Evolutionary conservation across 1,139 yeast genomes (phyloP).

Genomic region (Nematodospora anomalae): DNA sequence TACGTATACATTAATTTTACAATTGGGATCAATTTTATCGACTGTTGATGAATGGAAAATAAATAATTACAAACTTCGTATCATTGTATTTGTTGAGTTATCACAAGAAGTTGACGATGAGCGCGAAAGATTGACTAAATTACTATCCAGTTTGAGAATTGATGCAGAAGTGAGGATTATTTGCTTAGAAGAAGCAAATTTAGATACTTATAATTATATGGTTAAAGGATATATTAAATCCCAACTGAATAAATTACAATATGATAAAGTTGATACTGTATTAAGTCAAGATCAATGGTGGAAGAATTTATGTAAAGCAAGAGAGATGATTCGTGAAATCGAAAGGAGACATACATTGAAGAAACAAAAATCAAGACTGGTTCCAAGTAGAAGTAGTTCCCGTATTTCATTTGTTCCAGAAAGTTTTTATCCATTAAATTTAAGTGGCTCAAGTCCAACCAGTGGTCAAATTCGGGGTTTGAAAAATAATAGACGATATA

Average conservation of each 20-base stretch:
- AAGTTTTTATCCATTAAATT: constrained; percentile 27
- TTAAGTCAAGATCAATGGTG: constrained; percentile 57
- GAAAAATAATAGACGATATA: constrained; percentile 40
- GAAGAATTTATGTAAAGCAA: constrained; percentile 60
- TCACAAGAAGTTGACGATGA: constrained; percentile 72
- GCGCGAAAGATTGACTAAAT: constrained; percentile 52
- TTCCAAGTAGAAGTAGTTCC: constrained; percentile 8
- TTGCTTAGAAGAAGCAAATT: constrained; percentile 60
- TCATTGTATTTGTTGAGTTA: constrained; percentile 86
- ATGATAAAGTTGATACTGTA: constrained; percentile 31
- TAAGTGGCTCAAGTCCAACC: constrained; percentile 20
- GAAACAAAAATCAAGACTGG: constrained; percentile 14
- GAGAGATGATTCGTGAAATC: constrained; percentile 44
- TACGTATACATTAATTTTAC: constrained; percentile 88
- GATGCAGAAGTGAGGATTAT: constrained; percentile 74
- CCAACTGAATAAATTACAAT: constrained; percentile 25
- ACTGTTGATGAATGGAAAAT: constrained; percentile 93
- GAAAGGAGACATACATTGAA: constrained; percentile 26
- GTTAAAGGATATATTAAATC: constrained; percentile 59
- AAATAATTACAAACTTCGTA: constrained; percentile 64
- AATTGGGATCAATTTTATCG: constrained; percentile 85
- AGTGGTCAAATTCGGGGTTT: constrained; percentile 20
- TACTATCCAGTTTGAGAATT: constrained; percentile 76
- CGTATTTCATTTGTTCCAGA: constrained; percentile 12
- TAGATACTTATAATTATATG: constrained; percentile 70